phyloP scores from a whole-genome alignment of 495 filamentous ascomycete species.

The Parathielavia hyrcaniae region DNA sequence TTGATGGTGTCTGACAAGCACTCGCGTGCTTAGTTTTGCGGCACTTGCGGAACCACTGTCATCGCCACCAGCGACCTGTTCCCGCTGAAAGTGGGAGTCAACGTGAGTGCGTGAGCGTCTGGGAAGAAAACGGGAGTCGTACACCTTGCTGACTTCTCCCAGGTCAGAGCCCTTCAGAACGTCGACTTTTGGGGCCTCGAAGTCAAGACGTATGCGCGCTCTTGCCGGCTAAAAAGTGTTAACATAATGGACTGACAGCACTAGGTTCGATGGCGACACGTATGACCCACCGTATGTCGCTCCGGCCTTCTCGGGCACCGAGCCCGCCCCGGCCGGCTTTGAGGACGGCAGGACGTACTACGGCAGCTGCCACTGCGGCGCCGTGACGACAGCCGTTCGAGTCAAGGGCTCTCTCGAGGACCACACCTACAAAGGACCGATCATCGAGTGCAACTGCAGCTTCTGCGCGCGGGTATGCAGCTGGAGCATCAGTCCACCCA shows the following conservation, averaged over 20 bases:
- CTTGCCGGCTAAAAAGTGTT: neutral
- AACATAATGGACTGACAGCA: neutral
- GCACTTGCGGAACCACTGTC: slow-evolving; percentile 37
- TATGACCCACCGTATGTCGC: slow-evolving; percentile 28
- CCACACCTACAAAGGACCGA: slow-evolving; percentile 19
- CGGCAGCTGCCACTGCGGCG: slow-evolving; percentile 51
- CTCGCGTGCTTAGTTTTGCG: slow-evolving; percentile 38
- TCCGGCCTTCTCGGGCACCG: slow-evolving; percentile 34
- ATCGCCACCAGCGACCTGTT: slow-evolving; percentile 10
- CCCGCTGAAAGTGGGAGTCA: slow-evolving; percentile 18
- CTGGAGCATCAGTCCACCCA: too few relatives aligned
- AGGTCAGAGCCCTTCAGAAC: slow-evolving; percentile 32
- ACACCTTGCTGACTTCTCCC: neutral
- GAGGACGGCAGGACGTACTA: slow-evolving; percentile 39
- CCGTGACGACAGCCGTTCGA: slow-evolving; percentile 38
- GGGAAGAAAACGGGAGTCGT: neutral
- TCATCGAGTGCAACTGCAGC: slow-evolving; percentile 43
- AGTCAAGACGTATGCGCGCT: slow-evolving; percentile 26
- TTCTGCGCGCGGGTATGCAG: slow-evolving; percentile 36
- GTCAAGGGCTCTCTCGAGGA: slow-evolving; percentile 30
- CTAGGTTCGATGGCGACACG: slow-evolving; percentile 36
- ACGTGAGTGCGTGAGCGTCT: slow-evolving; percentile 23
- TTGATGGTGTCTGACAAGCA: neutral
- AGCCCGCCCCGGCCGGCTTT: slow-evolving; percentile 32
- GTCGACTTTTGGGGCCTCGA: slow-evolving; percentile 35